Conservation (phyloP, 306 rosid genomes). For the Pyrus pyrifolia region DNA sequence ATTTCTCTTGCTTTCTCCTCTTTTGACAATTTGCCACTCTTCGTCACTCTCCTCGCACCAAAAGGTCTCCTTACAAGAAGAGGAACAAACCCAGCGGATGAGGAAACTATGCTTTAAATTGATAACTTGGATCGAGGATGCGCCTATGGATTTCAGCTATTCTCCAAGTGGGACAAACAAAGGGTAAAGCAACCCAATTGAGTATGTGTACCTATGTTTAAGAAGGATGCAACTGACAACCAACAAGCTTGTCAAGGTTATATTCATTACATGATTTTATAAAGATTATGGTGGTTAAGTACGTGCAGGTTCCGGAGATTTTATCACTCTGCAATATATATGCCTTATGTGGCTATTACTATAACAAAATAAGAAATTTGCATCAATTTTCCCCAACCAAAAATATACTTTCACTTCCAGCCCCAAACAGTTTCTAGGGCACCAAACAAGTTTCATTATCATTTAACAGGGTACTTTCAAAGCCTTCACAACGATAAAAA, state of each 20-base stretch:
- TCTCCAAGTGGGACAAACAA: no score
- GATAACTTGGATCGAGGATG: no score
- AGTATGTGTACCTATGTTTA: not conserved
- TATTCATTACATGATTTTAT: not conserved
- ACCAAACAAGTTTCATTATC: not conserved
- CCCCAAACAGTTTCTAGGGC: not conserved
- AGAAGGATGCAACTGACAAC: not conserved
- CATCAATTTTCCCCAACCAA: not conserved
- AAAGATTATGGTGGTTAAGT: not conserved
- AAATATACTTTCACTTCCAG: not conserved
- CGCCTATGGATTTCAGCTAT: no score
- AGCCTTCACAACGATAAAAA: not conserved
- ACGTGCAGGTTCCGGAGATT: no score
- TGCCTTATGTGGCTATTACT: not conserved
- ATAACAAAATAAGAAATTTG: no score
- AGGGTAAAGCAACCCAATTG: no score
- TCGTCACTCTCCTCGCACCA: not conserved
- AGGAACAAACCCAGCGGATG: not conserved
- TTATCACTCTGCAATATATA: not conserved
- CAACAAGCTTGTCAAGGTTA: not conserved
- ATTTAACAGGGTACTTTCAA: not conserved
- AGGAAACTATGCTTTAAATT: no score
- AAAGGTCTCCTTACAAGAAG: not conserved
- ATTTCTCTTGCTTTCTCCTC: not conserved
- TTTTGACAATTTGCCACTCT: not conserved